Evolutionary conservation across 495 filamentous ascomycete genomes (phyloP), one percentile per base, ranked within the genome.

Genomic region (Parathielavia hyrcaniae): DNA sequence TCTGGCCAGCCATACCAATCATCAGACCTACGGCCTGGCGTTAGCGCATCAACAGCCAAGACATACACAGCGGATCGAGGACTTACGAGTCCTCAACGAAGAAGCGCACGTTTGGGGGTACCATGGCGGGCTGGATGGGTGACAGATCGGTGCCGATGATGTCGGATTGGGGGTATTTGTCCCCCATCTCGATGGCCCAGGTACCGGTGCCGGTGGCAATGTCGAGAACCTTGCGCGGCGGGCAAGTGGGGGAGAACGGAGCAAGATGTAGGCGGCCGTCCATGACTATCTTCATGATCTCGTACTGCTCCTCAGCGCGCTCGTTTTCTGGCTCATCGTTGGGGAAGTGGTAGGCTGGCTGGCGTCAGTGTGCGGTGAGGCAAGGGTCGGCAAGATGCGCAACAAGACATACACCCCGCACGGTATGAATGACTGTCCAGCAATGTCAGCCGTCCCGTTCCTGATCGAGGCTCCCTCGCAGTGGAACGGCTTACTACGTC

Each of bases 141-240:
- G 70, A 71, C 19, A 77, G 62, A 57, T 76, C 73, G 13, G 66
- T 70, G 4, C 73, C 75, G 20, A 69, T 58, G 9, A 81, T 65
- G 46, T 67, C 44, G 9, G 77, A 72, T 14, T 64, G 59, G 14
- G 76, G 76, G 50, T 69, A 78, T 54, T 61, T 51, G 60, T 79
- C 74, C 20, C 74, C 82, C 64, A 83, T 66, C 48, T 63, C 67
- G 43, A 70, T 70, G 55, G 75, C 76, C 79, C 80, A 83, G n/a
- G 44, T 51, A 10, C 77, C 77, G 3, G 74, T 88, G 4, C 87
- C 87, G 10, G 85, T 88, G 8, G 83, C 86, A 16, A 90, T 78
- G 63, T 90, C 87, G 1, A 91, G 75, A 16, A 89, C 80, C 30
- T 71, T 69, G 38, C 73, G 64, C 1, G 84, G 82, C 11, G 80